Percentiles rank a stretch among this genome's conserved stretches.
These are phyloP conservation scores for Emmonsia crescens DNA, from an alignment of 2,329 filamentous ascomycete species.

Conservation along the genomic window DNA sequence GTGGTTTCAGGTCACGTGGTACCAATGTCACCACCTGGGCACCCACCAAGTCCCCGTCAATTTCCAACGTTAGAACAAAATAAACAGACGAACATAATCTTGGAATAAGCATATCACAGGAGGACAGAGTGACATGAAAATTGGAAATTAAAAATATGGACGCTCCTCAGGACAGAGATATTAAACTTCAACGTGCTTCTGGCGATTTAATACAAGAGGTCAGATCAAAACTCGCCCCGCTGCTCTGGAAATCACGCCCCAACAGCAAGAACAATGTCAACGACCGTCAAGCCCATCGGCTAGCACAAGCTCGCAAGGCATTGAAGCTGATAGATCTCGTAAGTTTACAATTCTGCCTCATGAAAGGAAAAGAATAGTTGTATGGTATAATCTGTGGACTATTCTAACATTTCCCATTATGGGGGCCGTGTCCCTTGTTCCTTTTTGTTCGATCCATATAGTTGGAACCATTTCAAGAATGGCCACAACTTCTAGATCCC, in stretches of 20 bases:
- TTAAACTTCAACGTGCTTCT: constrained; percentile 38
- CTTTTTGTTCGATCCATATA: constrained; percentile 12
- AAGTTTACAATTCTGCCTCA: constrained; percentile 13
- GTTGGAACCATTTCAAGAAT: constrained; percentile 88
- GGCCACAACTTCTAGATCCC: constrained; percentile 83
- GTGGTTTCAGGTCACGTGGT: not conserved
- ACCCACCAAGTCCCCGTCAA: not conserved
- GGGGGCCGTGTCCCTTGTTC: not conserved
- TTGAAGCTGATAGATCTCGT: constrained; percentile 31
- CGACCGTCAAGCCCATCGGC: constrained; percentile 26
- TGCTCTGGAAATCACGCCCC: constrained; percentile 29
- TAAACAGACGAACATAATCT: not conserved
- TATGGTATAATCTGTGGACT: constrained; percentile 10
- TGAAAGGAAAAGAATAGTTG: not conserved
- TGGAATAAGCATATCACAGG: not conserved
- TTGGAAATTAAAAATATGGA: constrained; percentile 27
- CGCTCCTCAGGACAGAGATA: constrained; percentile 33
- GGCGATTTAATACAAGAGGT: constrained; percentile 35
- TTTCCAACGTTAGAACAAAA: too few relatives aligned
- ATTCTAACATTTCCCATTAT: constrained; percentile 2
- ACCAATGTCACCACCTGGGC: not conserved
- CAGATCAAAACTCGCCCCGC: constrained; percentile 29
- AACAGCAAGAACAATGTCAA: constrained; percentile 13
- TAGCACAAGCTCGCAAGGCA: constrained; percentile 28
- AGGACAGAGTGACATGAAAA: not conserved